Conservation (phyloP, 495 filamentous ascomycete species). For the Xylaria sp. region DNA sequence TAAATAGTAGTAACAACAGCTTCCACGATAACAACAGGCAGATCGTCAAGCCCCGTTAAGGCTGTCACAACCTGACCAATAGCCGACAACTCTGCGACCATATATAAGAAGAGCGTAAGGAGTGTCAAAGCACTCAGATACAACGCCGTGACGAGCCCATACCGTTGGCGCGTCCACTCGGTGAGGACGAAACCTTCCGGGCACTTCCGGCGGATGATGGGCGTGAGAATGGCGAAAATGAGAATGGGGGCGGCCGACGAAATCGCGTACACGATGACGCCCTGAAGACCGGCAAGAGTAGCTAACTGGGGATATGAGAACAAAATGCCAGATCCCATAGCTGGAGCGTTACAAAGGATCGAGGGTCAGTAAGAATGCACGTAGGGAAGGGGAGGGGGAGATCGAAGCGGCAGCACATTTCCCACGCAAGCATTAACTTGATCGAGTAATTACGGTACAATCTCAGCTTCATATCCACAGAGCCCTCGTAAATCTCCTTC, state of each 20-base stretch:
- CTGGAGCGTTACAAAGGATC: constrained; percentile 53
- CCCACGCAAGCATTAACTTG: constrained; percentile 96
- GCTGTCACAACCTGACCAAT: constrained; percentile 73
- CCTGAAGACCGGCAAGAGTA: constrained; percentile 78
- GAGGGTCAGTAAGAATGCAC: constrained; percentile 36
- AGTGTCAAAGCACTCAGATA: constrained; percentile 75
- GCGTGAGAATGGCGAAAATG: constrained; percentile 71
- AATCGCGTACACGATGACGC: constrained; percentile 73
- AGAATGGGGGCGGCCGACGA: constrained; percentile 70
- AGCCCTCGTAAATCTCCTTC: constrained; percentile 26
- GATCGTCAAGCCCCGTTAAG: constrained; percentile 73
- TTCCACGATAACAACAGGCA: constrained; percentile 77
- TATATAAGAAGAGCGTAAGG: constrained; percentile 80
- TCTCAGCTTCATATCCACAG: constrained; percentile 76
- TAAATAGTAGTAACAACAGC: constrained; percentile 77
- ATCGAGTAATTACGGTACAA: constrained; percentile 90
- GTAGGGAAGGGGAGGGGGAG: constrained; percentile 37
- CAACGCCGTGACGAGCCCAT: constrained; percentile 67
- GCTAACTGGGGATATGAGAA: constrained; percentile 81
- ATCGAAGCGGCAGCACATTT: constrained; percentile 84
- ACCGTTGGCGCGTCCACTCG: constrained; percentile 79
- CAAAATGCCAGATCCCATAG: constrained; percentile 77
- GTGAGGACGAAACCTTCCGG: constrained; percentile 81
- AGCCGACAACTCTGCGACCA: constrained; percentile 79
- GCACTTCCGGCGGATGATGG: constrained; percentile 74